Evolutionary conservation across 2,329 filamentous ascomycete species (phyloP).

Genomic region (Colletotrichum chlorophyti): DNA sequence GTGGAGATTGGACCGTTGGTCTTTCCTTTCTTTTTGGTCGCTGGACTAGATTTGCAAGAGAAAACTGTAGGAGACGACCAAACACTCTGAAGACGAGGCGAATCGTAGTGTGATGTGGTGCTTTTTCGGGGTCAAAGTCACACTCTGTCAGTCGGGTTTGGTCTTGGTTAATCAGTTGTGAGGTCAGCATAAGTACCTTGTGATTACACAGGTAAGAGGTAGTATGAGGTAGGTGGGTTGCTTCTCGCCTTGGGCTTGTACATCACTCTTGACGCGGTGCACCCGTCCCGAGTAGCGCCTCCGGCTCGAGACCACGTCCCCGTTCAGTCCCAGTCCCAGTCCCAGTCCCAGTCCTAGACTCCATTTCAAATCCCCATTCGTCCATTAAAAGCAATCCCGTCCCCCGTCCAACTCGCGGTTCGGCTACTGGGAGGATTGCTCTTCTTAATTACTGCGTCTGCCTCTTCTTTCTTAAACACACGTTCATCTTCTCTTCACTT

Average conservation of each 20-base stretch:
- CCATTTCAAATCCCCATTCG: conserved; percentile 28
- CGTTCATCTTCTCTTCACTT: conserved; percentile 8
- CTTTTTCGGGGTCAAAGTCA: conserved; percentile 12
- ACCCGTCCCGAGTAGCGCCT: conserved; percentile 12
- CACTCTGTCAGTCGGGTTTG: not conserved
- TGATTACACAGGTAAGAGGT: not conserved
- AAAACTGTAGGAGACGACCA: no score
- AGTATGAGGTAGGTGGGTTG: not conserved
- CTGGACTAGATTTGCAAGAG: no score
- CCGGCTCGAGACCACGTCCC: conserved; percentile 25
- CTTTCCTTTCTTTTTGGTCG: no score
- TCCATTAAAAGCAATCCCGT: conserved; percentile 27
- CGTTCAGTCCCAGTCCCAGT: not conserved
- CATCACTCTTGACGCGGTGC: conserved; percentile 13
- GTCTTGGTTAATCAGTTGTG: no score
- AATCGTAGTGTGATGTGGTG: not conserved
- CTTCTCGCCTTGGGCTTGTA: no score
- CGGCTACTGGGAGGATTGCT: conserved; percentile 14
- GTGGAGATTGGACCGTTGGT: no score
- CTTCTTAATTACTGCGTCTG: conserved; percentile 25
- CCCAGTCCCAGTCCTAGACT: not conserved
- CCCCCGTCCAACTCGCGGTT: conserved; percentile 23
- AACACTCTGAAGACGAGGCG: not conserved
- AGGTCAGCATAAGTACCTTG: not conserved
- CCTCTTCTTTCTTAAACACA: conserved; percentile 3